These are phyloP conservation scores for Herpetomonas muscarum DNA, from an alignment of 208 protist genomes.

Conservation along the genomic window DNA sequence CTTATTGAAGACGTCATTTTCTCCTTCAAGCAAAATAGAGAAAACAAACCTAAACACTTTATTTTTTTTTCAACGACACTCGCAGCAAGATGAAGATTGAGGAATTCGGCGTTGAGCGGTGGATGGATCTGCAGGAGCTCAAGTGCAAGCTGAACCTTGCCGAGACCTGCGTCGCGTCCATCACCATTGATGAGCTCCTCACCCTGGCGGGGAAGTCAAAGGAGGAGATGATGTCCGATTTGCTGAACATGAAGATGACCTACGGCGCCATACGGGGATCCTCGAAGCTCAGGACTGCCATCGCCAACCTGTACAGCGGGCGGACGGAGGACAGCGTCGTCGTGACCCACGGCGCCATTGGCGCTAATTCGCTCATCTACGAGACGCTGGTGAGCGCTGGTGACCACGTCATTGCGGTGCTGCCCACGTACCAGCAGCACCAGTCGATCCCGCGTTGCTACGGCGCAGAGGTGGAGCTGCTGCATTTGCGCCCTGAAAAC, in stretches of 20 bases:
- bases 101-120: slow-evolving; percentile 10
- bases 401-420: slow-evolving; percentile 12
- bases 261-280: slow-evolving; percentile 9
- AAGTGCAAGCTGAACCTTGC: slow-evolving; percentile 7
- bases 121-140: slow-evolving; percentile 12
- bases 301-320: slow-evolving; percentile 1
- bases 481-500: slow-evolving; percentile 7
- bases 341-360: slow-evolving; percentile 14
- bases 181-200: slow-evolving; percentile 11
- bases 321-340: slow-evolving; percentile 7
- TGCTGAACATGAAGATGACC: slow-evolving; percentile 12
- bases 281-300: neutral
- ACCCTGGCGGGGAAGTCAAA: slow-evolving; percentile 5
- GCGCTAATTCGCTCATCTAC: slow-evolving; percentile 10
- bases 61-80: too few relatives aligned
- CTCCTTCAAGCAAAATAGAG: neutral
- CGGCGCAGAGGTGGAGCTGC: slow-evolving; percentile 7
- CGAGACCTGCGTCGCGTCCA: slow-evolving; percentile 9
- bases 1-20: neutral
- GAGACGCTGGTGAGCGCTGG: neutral
- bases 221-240: neutral
- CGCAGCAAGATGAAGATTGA: slow-evolving; percentile 7
- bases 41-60: too few relatives aligned
- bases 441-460: slow-evolving; percentile 7
- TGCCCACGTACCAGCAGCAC: slow-evolving; percentile 14